phyloP scores from a whole-genome alignment of 495 filamentous ascomycete genomes.

The Terfezia claveryi region DNA sequence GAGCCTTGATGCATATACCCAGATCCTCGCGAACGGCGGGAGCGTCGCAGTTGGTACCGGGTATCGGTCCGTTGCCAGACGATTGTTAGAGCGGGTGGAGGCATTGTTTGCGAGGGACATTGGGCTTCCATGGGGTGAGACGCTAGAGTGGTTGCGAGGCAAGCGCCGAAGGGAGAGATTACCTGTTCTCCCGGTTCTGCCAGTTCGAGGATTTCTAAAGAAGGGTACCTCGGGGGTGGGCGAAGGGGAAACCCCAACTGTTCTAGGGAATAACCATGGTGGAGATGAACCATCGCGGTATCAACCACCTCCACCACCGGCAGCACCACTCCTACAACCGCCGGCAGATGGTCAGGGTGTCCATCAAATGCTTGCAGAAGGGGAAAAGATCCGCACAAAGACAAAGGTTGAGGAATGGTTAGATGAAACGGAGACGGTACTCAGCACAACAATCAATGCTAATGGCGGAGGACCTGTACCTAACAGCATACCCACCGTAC shows the following conservation, averaged over 20 bases:
- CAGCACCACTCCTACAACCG: neutral
- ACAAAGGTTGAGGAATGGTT: conserved; percentile 19
- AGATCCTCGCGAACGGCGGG: conserved; percentile 59
- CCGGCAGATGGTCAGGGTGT: neutral
- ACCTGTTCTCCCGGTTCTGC: conserved; percentile 27
- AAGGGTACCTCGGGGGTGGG: conserved; percentile 8
- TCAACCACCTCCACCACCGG: neutral
- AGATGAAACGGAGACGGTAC: conserved; percentile 17
- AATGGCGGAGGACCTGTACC: neutral
- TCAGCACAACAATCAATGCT: conserved; percentile 4
- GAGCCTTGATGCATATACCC: conserved; percentile 63
- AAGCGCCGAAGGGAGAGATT: neutral
- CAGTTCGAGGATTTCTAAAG: conserved; percentile 14
- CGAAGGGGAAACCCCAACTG: neutral
- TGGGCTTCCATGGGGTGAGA: conserved; percentile 88
- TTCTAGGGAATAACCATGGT: conserved; percentile 1
- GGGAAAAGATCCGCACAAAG: conserved; percentile 11
- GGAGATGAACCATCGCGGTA: conserved; percentile 2
- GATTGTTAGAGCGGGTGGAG: conserved; percentile 78
- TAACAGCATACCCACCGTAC: neutral
- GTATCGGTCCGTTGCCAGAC: conserved; percentile 79
- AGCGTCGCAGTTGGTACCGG: conserved; percentile 91
- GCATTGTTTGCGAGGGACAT: conserved; percentile 84
- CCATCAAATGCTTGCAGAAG: conserved; percentile 3
- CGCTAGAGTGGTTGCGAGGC: conserved; percentile 78